Conservation (phyloP, 2,329 filamentous ascomycete species). For the Aspergillus japonicus region DNA sequence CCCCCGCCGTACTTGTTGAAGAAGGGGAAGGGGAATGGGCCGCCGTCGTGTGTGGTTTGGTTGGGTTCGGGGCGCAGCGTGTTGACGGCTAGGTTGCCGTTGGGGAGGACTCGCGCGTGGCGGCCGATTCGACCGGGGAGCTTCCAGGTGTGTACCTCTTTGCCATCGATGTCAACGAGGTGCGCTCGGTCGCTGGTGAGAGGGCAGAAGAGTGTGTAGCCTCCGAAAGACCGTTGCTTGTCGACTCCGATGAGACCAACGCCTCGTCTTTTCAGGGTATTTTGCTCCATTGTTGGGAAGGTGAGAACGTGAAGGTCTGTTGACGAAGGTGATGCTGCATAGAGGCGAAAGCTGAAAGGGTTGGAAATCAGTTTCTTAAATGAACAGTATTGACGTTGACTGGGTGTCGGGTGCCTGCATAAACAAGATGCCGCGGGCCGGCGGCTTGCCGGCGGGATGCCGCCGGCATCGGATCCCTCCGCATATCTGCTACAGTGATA, state of each 20-base stretch:
- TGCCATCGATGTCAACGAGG: constrained; percentile 42
- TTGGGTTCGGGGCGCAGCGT: constrained; percentile 34
- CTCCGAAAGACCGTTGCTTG: constrained; percentile 36
- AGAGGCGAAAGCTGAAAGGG: too few relatives aligned
- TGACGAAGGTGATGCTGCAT: too few relatives aligned
- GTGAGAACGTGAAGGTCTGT: too few relatives aligned
- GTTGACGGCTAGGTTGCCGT: constrained; percentile 48
- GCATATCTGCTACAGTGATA: too few relatives aligned
- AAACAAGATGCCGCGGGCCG: neutral
- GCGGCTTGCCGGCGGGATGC: neutral
- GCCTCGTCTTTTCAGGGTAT: constrained; percentile 26
- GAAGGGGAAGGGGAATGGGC: constrained; percentile 43
- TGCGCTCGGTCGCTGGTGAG: constrained; percentile 43
- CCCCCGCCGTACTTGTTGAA: constrained; percentile 50
- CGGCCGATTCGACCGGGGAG: constrained; percentile 44
- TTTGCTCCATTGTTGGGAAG: too few relatives aligned
- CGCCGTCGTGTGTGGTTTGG: constrained; percentile 9
- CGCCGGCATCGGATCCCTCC: neutral
- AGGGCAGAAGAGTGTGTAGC: constrained; percentile 45
- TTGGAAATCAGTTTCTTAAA: too few relatives aligned
- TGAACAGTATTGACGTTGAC: too few relatives aligned
- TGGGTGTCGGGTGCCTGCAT: too few relatives aligned
- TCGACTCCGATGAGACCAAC: constrained; percentile 44
- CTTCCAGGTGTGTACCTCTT: constrained; percentile 47
- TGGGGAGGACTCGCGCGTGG: constrained; percentile 46